Evolutionary conservation across 2,329 filamentous ascomycete genomes (phyloP).

Genomic region (Xylariomycetidae sp.): DNA sequence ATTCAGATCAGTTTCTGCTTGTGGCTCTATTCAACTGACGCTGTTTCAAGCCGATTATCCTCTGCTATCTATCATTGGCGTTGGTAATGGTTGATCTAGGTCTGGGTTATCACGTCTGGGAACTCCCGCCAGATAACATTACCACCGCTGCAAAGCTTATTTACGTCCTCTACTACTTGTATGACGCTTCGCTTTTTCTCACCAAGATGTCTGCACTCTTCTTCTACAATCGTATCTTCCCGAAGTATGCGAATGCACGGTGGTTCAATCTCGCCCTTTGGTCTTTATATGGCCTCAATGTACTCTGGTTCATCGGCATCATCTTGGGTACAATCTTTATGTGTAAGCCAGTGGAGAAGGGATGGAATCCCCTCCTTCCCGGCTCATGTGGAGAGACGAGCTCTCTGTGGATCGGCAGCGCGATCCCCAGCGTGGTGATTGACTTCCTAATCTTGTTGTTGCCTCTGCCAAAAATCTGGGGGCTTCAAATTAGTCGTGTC

Average conservation of each 20-base stretch:
- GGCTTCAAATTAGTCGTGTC: slow-evolving; percentile 6
- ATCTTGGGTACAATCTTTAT: slow-evolving; percentile 11
- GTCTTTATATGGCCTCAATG: slow-evolving; percentile 5
- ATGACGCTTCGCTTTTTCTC: slow-evolving; percentile 1
- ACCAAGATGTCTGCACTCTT: slow-evolving; percentile 4
- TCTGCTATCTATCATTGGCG: slow-evolving; percentile 1
- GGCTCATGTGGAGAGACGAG: slow-evolving; percentile 2
- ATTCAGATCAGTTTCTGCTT: no score
- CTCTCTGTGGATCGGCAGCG: slow-evolving; percentile 6
- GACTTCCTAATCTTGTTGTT: slow-evolving; percentile 13
- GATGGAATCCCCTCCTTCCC: slow-evolving; percentile 2
- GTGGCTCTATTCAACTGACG: no score
- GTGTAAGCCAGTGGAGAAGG: slow-evolving; percentile 8
- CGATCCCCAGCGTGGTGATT: slow-evolving; percentile 11
- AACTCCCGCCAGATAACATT: neutral
- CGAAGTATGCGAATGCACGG: neutral
- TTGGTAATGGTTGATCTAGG: slow-evolving; percentile 2
- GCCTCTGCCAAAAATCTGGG: slow-evolving; percentile 13
- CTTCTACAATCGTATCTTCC: slow-evolving; percentile 8
- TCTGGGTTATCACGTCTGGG: slow-evolving; percentile 1
- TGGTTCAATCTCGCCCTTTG: slow-evolving; percentile 6
- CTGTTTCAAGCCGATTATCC: slow-evolving; percentile 1
- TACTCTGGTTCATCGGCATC: slow-evolving; percentile 12
- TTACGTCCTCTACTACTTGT: slow-evolving; percentile 2
- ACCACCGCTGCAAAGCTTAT: neutral